Evolutionary conservation across 805 yeast species (phyloP), one percentile per base, ranked within the genome.

Genomic region (Candida bentonensis): DNA sequence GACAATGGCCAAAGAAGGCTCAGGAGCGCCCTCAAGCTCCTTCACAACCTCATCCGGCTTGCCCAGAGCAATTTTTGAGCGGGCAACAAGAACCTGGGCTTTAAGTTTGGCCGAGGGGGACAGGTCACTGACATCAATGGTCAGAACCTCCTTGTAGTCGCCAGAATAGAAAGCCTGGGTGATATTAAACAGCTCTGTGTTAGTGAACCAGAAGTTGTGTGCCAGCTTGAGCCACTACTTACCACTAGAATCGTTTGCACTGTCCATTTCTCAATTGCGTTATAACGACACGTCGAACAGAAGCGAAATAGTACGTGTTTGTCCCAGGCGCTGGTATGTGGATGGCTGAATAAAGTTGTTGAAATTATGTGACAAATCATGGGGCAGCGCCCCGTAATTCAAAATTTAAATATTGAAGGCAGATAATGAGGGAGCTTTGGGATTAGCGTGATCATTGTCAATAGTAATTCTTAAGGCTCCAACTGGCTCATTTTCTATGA

Each of bases 121-220:
- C 44, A 51, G 54, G n/a, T 49, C 49, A 2, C 53, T 42, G 5
- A 55, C 44, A 17, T 62, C 57, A 9, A 57, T 47, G 26, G 42
- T 49, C 13, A 61, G 23, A 4, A 66, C 69, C 23, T 59, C 54
- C 36, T 48, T 45, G 49, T 56, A 64, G 42, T 65, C 65, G 30
- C 69, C 70, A 21, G 65, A 57, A 50, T 64, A 66, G 51, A 63
- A 66, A 21, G 67, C 65, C 49, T 57, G 61, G 20, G 20, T 13
- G n/a, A 30, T 30, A 30, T 30, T 30, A 15, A 30, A 30, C 5
- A 30, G 20, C 17, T 30, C 36, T 30, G n/a, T 11, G 36, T 30
- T 30, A 30, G 36, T 11, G n/a, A 30, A 11, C 27, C 7, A 25
- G 27, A 9, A 9, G 11, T 7, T 9, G 11, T 25, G 7, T 30